Evolutionary conservation across 2,329 filamentous ascomycete species (phyloP).

Genomic region (Colletotrichum orbiculare): DNA sequence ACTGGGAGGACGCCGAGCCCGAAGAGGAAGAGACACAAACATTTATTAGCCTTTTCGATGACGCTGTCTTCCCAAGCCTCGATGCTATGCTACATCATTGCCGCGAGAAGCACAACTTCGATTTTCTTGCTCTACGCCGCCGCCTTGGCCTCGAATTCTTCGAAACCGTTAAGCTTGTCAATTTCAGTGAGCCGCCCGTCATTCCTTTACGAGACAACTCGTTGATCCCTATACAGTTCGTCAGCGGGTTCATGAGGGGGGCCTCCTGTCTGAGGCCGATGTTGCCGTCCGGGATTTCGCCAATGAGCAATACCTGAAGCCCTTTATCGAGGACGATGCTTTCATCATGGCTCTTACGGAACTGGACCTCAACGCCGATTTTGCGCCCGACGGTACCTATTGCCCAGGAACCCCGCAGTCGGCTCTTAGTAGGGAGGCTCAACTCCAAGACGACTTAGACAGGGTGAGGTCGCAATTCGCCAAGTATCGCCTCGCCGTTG

Average conservation of each 20-base stretch:
- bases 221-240: constrained; percentile 53
- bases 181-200: constrained; percentile 62
- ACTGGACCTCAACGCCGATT: constrained; percentile 61
- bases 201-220: neutral
- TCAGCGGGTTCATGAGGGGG: constrained; percentile 55
- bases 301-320: constrained; percentile 85
- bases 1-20: constrained; percentile 67
- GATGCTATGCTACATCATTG: constrained; percentile 75
- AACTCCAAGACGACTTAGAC: constrained; percentile 71
- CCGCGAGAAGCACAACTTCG: constrained; percentile 73
- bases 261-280: constrained; percentile 60
- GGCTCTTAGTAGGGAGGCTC: constrained; percentile 60
- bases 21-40: constrained; percentile 71
- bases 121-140: constrained; percentile 71
- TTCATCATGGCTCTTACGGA: constrained; percentile 90
- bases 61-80: constrained; percentile 72
- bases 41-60: constrained; percentile 76
- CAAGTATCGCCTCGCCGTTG: constrained; percentile 73
- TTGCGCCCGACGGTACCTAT: constrained; percentile 33
- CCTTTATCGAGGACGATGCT: constrained; percentile 88
- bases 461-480: constrained; percentile 70
- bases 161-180: constrained; percentile 79
- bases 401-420: constrained; percentile 45
- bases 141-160: constrained; percentile 75
- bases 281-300: constrained; percentile 72